phyloP scores from a whole-genome alignment of 306 rosid genomes.

The Purshia tridentata region DNA sequence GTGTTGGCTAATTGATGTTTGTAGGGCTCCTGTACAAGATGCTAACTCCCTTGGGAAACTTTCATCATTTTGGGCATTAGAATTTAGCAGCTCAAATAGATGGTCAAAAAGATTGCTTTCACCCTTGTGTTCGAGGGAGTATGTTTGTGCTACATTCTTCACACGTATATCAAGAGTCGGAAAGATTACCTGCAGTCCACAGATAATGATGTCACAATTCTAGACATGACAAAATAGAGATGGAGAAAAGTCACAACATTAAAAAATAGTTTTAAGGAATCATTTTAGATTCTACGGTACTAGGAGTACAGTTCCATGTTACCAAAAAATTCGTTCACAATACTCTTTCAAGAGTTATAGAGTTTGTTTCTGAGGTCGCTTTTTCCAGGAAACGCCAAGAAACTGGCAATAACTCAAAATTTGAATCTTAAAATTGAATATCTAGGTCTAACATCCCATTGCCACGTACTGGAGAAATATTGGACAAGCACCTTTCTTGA shows the following conservation, averaged over 20 bases:
- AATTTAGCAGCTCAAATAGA: constrained; percentile 77
- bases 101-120: constrained; percentile 90
- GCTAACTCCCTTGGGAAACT: constrained; percentile 88
- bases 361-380: too few relatives aligned
- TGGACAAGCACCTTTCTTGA: too few relatives aligned
- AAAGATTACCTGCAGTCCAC: constrained; percentile 78
- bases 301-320: too few relatives aligned
- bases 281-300: too few relatives aligned
- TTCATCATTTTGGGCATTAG: constrained; percentile 58
- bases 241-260: neutral
- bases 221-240: constrained; percentile 16
- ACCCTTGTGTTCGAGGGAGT: constrained; percentile 97
- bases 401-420: too few relatives aligned
- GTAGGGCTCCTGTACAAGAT: constrained; percentile 89
- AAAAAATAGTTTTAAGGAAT: too few relatives aligned
- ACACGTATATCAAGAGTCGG: constrained; percentile 98
- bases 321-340: too few relatives aligned
- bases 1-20: constrained; percentile 93
- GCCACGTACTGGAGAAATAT: too few relatives aligned
- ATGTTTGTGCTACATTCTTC: constrained; percentile 97
- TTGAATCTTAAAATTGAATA: too few relatives aligned
- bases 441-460: too few relatives aligned
- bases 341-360: too few relatives aligned
- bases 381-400: too few relatives aligned
- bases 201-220: constrained; percentile 30